Evolutionary conservation across 176 grass and related monocot species (phyloP), one percentile per base, ranked within the genome.

Genomic region (Carex littledalei): DNA sequence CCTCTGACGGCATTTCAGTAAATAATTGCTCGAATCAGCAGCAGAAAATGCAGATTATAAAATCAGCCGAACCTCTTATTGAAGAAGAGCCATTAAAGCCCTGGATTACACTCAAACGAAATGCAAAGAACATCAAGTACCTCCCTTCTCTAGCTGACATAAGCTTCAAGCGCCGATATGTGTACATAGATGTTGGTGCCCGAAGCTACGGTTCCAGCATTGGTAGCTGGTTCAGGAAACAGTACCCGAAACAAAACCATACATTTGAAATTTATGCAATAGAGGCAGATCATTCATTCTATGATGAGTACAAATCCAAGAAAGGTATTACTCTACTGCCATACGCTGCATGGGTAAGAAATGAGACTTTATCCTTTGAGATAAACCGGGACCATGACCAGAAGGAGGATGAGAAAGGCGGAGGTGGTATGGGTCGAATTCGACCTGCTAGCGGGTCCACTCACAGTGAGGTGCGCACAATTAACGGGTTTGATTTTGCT

Each of bases 241-340:
- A 88, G 56, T 95, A 95, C 72, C 93, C 93, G 0, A 95, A 95
- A 86, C 93, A 92, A 86, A 95, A 95, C 80, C 90, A 86, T 83
- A 92, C 83, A 34, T 95, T 95, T 73, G 72, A 91, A 53, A 86
- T 95, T 29, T 95, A 89, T 79, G 93, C 93, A 82, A 85, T 95
- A 1, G 93, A 95, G 83, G 93, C 93, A 5, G 93, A 95, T 67
- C 78, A 71, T 15, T 85, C 88, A 47, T 95, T 95, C 87, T 91
- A 92, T 32, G 49, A 68, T 14, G 90, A 95, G 73, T 95, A 95
- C 15, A 86, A 87, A 55, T 17, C 75, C 4, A 94, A 68, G 86
- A 94, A 90, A 43, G 88, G 90, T 15, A 83, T 94, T 55, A 87
- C 73, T 8, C 64, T 95, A 81, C 71, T 95, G 14, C 90, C 93